phyloP scores from a whole-genome alignment of 768 basidiomycete species.

The Tylopilus sp. region DNA sequence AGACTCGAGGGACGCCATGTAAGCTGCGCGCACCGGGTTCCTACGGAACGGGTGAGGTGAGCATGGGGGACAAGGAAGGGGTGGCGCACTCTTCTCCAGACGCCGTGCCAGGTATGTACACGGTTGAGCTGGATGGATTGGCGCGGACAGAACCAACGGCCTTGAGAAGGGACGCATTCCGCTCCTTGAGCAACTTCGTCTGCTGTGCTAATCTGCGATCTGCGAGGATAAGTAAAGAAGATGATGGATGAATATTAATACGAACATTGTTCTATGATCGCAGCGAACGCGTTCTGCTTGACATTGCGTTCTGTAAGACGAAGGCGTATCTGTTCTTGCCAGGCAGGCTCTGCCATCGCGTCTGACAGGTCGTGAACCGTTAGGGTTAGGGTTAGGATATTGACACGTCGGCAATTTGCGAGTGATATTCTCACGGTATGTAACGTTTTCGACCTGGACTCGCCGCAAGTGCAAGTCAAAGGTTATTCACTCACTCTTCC shows the following conservation, averaged over 20 bases:
- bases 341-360: constrained; percentile 74
- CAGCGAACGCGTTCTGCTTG: constrained; percentile 74
- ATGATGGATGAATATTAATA: constrained; percentile 5
- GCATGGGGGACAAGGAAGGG: background rate
- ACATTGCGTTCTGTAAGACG: constrained; percentile 83
- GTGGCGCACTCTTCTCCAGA: constrained; percentile 63
- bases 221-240: constrained; percentile 33
- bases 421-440: constrained; percentile 20
- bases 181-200: constrained; percentile 86
- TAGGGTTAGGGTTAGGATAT: constrained; percentile 28
- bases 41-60: constrained; percentile 33
- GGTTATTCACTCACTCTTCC: background rate
- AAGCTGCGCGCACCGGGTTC: constrained; percentile 83
- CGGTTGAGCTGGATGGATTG: constrained; percentile 60
- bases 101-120: constrained; percentile 52
- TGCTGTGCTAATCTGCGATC: constrained; percentile 91
- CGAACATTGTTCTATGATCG: constrained; percentile 92
- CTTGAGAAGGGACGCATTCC: constrained; percentile 84
- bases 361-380: background rate
- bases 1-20: constrained; percentile 87
- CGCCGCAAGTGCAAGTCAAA: constrained; percentile 11
- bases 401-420: constrained; percentile 20
- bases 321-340: constrained; percentile 79
- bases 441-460: constrained; percentile 16
- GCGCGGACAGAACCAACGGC: constrained; percentile 73